phyloP scores from a whole-genome alignment of 495 filamentous ascomycete genomes.

The Lophiostoma macrostomum region DNA sequence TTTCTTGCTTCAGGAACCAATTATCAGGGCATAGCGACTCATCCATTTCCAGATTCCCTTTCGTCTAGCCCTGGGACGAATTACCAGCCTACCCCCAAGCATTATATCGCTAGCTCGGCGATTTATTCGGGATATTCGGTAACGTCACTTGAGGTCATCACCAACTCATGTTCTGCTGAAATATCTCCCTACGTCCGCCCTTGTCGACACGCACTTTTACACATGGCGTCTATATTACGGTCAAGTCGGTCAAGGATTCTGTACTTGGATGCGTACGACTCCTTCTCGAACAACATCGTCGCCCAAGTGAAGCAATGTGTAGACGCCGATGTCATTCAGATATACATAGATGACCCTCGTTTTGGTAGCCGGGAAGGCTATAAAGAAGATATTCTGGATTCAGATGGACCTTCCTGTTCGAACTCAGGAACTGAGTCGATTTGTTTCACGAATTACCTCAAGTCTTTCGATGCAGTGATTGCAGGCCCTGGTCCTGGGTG shows the following conservation, averaged over 20 bases:
- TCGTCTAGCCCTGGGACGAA: too few relatives aligned
- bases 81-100: too few relatives aligned
- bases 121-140: too few relatives aligned
- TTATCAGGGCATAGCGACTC: too few relatives aligned
- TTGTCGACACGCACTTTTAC: not conserved
- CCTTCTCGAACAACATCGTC: conserved; percentile 91
- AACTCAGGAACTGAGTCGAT: conserved; percentile 17
- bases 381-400: too few relatives aligned
- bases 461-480: conserved; percentile 59
- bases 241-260: conserved; percentile 49
- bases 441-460: conserved; percentile 51
- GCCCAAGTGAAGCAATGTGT: conserved; percentile 66
- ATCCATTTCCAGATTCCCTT: too few relatives aligned
- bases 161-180: too few relatives aligned
- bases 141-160: too few relatives aligned
- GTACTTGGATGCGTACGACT: conserved; percentile 92
- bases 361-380: conserved; percentile 31
- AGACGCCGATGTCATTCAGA: conserved; percentile 61
- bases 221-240: conserved; percentile 18
- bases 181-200: too few relatives aligned
- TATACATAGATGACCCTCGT: conserved; percentile 62
- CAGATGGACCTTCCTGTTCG: too few relatives aligned
- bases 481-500: conserved; percentile 75
- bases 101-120: too few relatives aligned
- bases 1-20: too few relatives aligned